Base-by-base conservation (phyloP, 441 rosid genomes). In the Flueggea neowawraea region DNA sequence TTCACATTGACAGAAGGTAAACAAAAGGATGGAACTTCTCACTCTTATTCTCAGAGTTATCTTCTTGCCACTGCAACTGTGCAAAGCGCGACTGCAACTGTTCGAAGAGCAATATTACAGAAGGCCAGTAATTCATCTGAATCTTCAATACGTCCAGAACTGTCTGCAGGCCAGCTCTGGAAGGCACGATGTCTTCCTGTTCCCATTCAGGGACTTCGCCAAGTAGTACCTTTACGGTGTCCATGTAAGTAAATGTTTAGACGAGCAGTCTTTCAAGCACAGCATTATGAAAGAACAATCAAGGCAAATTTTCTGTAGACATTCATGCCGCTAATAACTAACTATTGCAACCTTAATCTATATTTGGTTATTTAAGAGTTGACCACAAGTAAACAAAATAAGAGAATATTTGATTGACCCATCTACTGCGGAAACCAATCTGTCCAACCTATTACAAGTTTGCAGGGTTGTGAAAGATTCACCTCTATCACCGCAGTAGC, bases 401-500 rank as follows among this genome's bases (percentile, higher is more conserved):
- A 41, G 32, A 12, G n/a, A 13, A 33, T 12, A 8, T 33, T 33
- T n/a, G 10, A 12, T 31, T 57, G 28, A 7, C 3, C 7, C 6
- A 36, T 9, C 9, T 12, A 32, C 14, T 43, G 22, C 2, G 31
- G 10, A n/a, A 41, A 57, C 13, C 16, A 17, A 47, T 10, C 8
- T 11, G 14, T 47, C 33, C 43, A 5, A 55, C 14, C 31, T 11
- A 41, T 36, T 9, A 43, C 6, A 12, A 54, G n/a, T 43, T 32
- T 47, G 55, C 10, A 47, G 16, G 9, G 43, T 44, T 31, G 39
- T 12, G 0, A 69, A 69, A 6, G 11, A 68, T 52, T 72, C 72
- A 95, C 99, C 99, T 91, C 82, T 70, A 95, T 79, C 66, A 95
- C 99, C 52, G 88, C 85, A 68, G 90, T 85, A 66, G 98, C 97